phyloP scores from a whole-genome alignment of 371 early-diverging fungal species.

The Mortierella sp. region DNA sequence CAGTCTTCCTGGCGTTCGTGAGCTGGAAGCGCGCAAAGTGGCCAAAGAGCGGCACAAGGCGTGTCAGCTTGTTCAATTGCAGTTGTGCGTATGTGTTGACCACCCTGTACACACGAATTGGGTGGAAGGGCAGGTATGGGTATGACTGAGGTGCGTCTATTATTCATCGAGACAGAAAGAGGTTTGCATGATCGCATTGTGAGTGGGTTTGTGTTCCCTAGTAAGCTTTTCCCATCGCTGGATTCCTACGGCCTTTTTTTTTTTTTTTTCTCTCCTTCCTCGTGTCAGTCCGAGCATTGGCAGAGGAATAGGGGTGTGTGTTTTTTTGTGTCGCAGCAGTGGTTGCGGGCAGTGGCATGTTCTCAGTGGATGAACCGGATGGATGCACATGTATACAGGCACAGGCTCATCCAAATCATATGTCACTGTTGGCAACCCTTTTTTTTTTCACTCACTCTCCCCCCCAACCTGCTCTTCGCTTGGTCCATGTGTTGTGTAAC shows the following conservation, averaged over 20 bases:
- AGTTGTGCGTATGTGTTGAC: constrained; percentile 45
- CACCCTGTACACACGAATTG: constrained; percentile 52
- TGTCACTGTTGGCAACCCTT: background rate
- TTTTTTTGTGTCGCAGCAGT: too few relatives aligned
- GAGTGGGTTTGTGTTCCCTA: too few relatives aligned
- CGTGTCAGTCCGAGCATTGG: background rate
- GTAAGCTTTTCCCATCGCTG: too few relatives aligned
- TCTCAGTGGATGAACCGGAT: too few relatives aligned
- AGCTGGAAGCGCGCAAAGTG: constrained; percentile 54
- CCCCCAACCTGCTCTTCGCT: background rate
- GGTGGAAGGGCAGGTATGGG: constrained; percentile 48
- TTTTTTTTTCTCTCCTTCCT: too few relatives aligned
- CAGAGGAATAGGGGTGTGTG: too few relatives aligned
- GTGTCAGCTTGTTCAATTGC: constrained; percentile 44
- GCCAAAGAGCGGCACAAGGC: constrained; percentile 48
- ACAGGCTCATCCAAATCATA: too few relatives aligned
- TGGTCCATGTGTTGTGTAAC: constrained; percentile 23
- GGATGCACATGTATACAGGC: too few relatives aligned
- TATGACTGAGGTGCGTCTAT: constrained; percentile 50
- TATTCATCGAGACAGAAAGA: too few relatives aligned
- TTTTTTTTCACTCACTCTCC: background rate
- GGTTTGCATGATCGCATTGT: too few relatives aligned
- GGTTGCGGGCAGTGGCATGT: too few relatives aligned
- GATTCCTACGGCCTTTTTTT: background rate
- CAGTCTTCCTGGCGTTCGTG: constrained; percentile 46